Evolutionary conservation across 257 asterid species (phyloP).

Genomic region (Galeopsis tetrahit): DNA sequence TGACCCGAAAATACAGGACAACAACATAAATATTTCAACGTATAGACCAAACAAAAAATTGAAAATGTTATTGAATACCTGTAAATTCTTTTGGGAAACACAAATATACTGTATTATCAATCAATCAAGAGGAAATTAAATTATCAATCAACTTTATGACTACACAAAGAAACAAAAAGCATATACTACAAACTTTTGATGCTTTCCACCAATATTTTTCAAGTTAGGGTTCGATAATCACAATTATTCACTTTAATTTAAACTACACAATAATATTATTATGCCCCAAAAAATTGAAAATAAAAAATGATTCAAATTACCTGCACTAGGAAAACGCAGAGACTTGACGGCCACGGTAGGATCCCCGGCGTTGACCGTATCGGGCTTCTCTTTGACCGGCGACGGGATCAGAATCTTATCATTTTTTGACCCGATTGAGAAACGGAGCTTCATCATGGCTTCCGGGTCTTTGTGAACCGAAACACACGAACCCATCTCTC

Average conservation of each 20-base stretch:
- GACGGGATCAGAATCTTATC: conserved; percentile 56
- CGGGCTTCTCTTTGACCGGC: conserved; percentile 53
- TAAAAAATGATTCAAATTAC: neutral
- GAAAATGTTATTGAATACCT: neutral
- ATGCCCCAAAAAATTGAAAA: neutral
- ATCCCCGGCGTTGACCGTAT: conserved; percentile 38
- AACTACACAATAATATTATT: neutral
- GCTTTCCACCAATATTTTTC: conserved; percentile 2
- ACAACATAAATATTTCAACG: too few species aligned
- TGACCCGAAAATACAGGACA: too few species aligned
- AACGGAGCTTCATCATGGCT: conserved; percentile 46
- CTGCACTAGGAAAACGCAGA: conserved; percentile 27
- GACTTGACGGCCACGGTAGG: conserved; percentile 39
- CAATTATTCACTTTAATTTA: neutral
- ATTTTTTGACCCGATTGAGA: conserved; percentile 49
- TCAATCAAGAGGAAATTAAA: neutral
- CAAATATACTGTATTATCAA: too few species aligned
- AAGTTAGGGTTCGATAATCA: conserved; percentile 10
- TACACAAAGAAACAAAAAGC: conserved; percentile 35
- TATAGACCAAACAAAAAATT: too few species aligned
- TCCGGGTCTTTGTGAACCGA: conserved; percentile 50
- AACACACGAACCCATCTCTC: conserved; percentile 47
- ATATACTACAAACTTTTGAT: conserved; percentile 9
- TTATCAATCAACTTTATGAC: conserved; percentile 29
- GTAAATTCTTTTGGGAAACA: too few species aligned